Conservation (phyloP, 495 filamentous ascomycete genomes). For the Amorphotheca resinae region DNA sequence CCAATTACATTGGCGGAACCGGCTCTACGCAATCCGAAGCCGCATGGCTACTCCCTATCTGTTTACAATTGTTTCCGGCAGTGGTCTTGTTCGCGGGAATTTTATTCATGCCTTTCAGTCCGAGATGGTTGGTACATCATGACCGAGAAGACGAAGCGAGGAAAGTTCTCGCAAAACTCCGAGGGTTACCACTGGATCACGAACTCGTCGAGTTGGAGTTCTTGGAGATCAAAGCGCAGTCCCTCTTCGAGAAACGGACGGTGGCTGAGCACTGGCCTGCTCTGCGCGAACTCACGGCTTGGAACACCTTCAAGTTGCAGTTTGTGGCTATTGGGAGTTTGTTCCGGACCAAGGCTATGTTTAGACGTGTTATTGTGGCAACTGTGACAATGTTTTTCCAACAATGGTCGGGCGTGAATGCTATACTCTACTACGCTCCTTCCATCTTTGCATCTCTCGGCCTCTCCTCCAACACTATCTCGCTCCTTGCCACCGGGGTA, state of each 20-base stretch:
- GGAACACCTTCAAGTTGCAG: constrained; percentile 54
- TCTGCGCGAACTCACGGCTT: constrained; percentile 43
- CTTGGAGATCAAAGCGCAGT: constrained; percentile 71
- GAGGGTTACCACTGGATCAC: constrained; percentile 44
- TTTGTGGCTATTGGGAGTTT: constrained; percentile 60
- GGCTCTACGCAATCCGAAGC: constrained; percentile 47
- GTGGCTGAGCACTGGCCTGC: constrained; percentile 59
- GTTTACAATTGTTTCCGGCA: constrained; percentile 48
- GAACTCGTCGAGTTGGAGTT: constrained; percentile 64
- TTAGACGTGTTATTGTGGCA: constrained; percentile 57
- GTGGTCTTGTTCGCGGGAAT: constrained; percentile 54
- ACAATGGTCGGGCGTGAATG: constrained; percentile 65
- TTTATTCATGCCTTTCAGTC: constrained; percentile 71
- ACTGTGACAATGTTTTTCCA: constrained; percentile 60
- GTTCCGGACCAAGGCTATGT: constrained; percentile 62
- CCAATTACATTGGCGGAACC: constrained; percentile 69
- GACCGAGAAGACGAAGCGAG: constrained; percentile 59
- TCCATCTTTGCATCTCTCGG: constrained; percentile 62
- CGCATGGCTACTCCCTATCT: constrained; percentile 57
- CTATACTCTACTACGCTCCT: constrained; percentile 57
- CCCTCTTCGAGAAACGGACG: constrained; percentile 66
- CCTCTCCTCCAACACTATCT: constrained; percentile 45
- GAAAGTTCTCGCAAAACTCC: constrained; percentile 52
- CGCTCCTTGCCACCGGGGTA: constrained; percentile 66
- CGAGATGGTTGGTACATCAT: constrained; percentile 67